Evolutionary conservation across 306 rosid species (phyloP).

Genomic region (Geum urbanum): DNA sequence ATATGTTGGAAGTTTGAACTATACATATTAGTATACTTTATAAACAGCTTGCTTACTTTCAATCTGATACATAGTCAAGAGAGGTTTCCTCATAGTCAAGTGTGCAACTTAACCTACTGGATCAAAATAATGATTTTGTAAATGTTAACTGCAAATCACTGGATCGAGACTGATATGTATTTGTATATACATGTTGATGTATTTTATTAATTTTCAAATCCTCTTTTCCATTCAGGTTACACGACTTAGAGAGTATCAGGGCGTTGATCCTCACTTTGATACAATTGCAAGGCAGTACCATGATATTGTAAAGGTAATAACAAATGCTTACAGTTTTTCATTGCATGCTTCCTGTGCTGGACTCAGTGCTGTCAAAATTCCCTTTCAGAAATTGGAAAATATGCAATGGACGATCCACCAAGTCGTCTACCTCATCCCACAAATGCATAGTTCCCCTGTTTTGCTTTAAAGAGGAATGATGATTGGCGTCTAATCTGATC

Average conservation of each 20-base stretch:
- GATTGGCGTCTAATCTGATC: not conserved
- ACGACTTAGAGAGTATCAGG: slow-evolving; percentile 80
- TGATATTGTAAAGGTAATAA: slow-evolving; percentile 62
- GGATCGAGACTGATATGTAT: no score
- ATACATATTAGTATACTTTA: not conserved
- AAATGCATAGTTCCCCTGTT: slow-evolving; percentile 27
- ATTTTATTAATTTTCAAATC: not conserved
- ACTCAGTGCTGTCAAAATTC: slow-evolving; percentile 5
- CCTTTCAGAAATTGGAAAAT: slow-evolving; percentile 74
- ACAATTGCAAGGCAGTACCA: slow-evolving; percentile 84
- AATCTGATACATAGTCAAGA: not conserved
- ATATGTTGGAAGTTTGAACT: not conserved
- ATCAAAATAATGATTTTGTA: not conserved
- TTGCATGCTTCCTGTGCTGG: not conserved
- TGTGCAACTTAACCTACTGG: not conserved
- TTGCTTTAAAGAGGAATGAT: not conserved
- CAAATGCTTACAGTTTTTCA: not conserved
- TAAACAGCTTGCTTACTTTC: not conserved
- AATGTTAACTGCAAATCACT: not conserved
- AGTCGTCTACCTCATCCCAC: slow-evolving; percentile 64
- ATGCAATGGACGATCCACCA: slow-evolving; percentile 92
- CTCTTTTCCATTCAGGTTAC: slow-evolving; percentile 47
- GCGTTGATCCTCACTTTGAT: slow-evolving; percentile 90
- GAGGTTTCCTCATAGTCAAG: not conserved
- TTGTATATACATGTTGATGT: no score